Evolutionary conservation across 305 asterid species (phyloP), one percentile per base, ranked within the genome.

Genomic region (Nicotiana rustica): DNA sequence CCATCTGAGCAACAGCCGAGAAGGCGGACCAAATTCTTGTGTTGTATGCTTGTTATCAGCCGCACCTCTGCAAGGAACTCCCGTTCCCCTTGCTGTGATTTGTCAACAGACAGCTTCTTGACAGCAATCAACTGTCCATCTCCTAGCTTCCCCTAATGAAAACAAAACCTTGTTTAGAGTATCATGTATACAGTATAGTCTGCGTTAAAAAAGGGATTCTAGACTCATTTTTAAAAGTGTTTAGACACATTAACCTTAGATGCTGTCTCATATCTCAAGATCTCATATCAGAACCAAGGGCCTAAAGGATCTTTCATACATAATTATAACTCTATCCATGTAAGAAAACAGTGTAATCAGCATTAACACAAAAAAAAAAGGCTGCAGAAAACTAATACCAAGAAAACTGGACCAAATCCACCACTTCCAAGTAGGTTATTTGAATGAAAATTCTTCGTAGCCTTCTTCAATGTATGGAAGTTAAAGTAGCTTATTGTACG

Each of bases 381-480:
- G 59, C 59, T 13, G 14, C 59, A 14, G 59, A 52, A 52, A 14
- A 52, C 59, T 52, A 52, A 19, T 92, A 93, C 97, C 94, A 86
- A 86, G 87, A 84, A 93, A 59, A 93, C 97, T 1, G 97, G 96
- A 52, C 97, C 97, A 71, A 93, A 93, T 87, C 97, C 97, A 82
- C 97, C 97, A 86, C 92, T 85, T 61, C 97, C 97, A 14, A 93
- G 97, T 65, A 93, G 85, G 85, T 90, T 84, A 25, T 31, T 78
- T 84, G 86, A 90, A 87, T 90, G 89, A 89, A 93, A 93, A 82
- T 92, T 91, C 86, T 91, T 91, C 8, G 97, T 91, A 59, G 95
- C 97, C 87, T 93, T 92, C 91, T 83, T 90, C 71, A 92, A 80
- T 4, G 97, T 87, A 71, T 85, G 91, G 86, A 90, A 91, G 81